phyloP scores from a whole-genome alignment of 2,329 filamentous ascomycete species.

The Teratosphaeria destructans region DNA sequence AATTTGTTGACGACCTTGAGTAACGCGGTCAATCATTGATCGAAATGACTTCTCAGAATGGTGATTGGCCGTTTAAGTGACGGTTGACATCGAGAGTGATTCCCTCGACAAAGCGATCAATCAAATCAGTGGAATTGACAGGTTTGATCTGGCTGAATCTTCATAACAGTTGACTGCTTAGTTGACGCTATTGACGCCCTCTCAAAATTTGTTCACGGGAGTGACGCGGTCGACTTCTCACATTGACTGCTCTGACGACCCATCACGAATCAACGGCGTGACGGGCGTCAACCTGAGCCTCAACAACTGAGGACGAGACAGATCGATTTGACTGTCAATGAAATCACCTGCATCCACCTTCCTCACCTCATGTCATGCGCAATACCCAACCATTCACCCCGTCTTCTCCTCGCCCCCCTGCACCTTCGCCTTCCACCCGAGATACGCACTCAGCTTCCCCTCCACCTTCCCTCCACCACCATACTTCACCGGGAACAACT shows the following conservation, averaged over 20 bases:
- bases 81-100: neutral
- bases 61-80: neutral
- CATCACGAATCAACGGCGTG: too few relatives aligned
- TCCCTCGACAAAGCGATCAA: too few relatives aligned
- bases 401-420: neutral
- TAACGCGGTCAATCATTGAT: neutral
- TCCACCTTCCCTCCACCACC: neutral
- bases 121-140: neutral
- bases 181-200: neutral
- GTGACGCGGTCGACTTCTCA: too few relatives aligned
- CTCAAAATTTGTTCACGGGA: neutral
- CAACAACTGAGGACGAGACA: too few relatives aligned
- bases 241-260: too few relatives aligned
- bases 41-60: neutral
- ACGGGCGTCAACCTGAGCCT: too few relatives aligned
- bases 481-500: neutral
- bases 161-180: neutral
- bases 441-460: slow-evolving; percentile 12
- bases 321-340: too few relatives aligned
- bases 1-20: too few relatives aligned
- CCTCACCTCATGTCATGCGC: neutral
- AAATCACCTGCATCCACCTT: too few relatives aligned
- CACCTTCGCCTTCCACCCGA: slow-evolving; percentile 3
- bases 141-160: neutral
- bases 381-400: neutral